phyloP scores from a whole-genome alignment of 306 rosid genomes.

The Lathyrus sativus region DNA sequence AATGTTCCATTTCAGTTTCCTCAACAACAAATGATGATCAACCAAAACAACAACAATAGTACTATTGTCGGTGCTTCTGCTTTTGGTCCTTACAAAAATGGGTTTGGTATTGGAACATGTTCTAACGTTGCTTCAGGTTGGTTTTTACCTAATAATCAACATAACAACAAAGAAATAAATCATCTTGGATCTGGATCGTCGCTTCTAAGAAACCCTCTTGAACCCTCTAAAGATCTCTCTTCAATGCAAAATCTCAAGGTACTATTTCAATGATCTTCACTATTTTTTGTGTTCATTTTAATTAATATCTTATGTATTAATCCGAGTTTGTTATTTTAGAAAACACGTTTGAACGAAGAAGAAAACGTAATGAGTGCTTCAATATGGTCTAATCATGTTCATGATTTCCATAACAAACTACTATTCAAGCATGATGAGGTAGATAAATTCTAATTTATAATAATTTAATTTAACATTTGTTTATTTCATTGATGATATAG shows the following conservation, averaged over 20 bases:
- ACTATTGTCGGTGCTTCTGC: background rate
- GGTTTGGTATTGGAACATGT: background rate
- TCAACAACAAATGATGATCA: conserved; percentile 1
- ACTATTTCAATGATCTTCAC: background rate
- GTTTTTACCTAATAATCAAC: conserved; percentile 27
- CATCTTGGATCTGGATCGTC: conserved; percentile 33
- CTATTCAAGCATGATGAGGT: conserved; percentile 38
- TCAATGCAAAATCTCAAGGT: conserved; percentile 88
- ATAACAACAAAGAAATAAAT: background rate
- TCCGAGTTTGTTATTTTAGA: conserved; percentile 44
- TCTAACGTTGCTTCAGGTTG: conserved; percentile 18
- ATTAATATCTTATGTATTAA: background rate
- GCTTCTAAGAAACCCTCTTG: conserved; percentile 44
- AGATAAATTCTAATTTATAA: background rate
- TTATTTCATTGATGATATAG: conserved; percentile 7
- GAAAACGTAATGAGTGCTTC: conserved; percentile 10
- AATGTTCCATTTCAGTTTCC: conserved; percentile 26
- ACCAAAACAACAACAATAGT: background rate
- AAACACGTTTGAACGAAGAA: conserved; percentile 48
- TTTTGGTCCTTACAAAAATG: background rate
- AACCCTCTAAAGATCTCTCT: conserved; percentile 85
- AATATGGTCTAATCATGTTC: conserved; percentile 33
- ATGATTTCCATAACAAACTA: conserved; percentile 24
- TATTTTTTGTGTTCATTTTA: background rate
- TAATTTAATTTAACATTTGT: background rate